These are phyloP conservation scores for Amylostereum areolatum DNA, from an alignment of 1,284 basidiomycete species.

Conservation along the genomic window DNA sequence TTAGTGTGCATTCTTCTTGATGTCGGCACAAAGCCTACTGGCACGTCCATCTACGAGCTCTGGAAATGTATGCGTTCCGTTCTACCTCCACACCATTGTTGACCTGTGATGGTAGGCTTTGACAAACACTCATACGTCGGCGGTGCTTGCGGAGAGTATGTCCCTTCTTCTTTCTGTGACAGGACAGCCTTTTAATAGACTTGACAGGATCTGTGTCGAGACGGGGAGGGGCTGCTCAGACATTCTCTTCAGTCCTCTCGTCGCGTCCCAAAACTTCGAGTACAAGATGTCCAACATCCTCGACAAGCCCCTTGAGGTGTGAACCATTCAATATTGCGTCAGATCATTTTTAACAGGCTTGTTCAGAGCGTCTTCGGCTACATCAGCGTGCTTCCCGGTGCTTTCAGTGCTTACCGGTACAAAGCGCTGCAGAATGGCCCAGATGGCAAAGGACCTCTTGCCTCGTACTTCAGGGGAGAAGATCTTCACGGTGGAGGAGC, in stretches of 20 bases:
- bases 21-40: slow-evolving; percentile 91
- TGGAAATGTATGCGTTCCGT: slow-evolving; percentile 68
- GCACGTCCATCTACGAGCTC: slow-evolving; percentile 91
- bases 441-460: slow-evolving; percentile 83
- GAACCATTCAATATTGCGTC: slow-evolving; percentile 9
- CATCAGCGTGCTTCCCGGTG: slow-evolving; percentile 86
- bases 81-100: neutral
- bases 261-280: slow-evolving; percentile 90
- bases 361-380: slow-evolving; percentile 81
- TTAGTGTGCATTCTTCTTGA: slow-evolving; percentile 82
- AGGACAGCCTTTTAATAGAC: neutral
- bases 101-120: slow-evolving; percentile 44
- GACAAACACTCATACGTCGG: slow-evolving; percentile 88
- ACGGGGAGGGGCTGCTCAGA: slow-evolving; percentile 74
- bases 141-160: slow-evolving; percentile 91
- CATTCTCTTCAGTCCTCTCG: slow-evolving; percentile 81
- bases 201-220: slow-evolving; percentile 74
- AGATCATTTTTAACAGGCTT: slow-evolving; percentile 4
- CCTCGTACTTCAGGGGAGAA: slow-evolving; percentile 89
- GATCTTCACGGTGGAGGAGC: slow-evolving; percentile 68
- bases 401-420: slow-evolving; percentile 91
- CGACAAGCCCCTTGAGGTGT: slow-evolving; percentile 85
- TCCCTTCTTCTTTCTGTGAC: slow-evolving; percentile 7
- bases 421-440: slow-evolving; percentile 77
- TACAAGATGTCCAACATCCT: slow-evolving; percentile 93